Base-by-base conservation (phyloP, 192 early-diverging fungal species). In the Rhizoclosmatium globosum region DNA sequence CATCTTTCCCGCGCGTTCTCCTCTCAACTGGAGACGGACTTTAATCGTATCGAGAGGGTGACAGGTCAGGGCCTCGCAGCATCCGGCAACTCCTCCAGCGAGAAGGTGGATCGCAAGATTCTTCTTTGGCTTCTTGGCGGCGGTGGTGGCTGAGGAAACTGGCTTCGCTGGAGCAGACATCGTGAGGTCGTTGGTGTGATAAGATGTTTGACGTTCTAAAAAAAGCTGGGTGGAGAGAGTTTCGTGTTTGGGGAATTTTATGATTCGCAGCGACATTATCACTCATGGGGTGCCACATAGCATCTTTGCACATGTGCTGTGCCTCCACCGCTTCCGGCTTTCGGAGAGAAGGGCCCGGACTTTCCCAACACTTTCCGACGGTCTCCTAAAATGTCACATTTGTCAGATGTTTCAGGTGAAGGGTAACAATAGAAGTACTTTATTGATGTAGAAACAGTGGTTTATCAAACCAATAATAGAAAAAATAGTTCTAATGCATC, bases 1-100 rank as follows among this genome's bases (percentile, higher is more conserved):
- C 56, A 81, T 77, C 57, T 71, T 74, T 42, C 46, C 58, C 1
- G 58, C 66, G 3, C 83, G 80, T 58, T 86, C 87, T 31, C 87
- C 87, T 13, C 92, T 89, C 42, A 98, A 86, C 85, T 97, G 97
- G 93, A 98, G 94, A 78, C 97, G 91, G 68, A 99, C 97, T 87
- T 99, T 99, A 88, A 99, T 96, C 19, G 97, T 99, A 84, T 99
- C 97, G 48, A 99, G 86, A 23, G 96, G 96, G 78, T 99, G 87
- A 82, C 96, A 98, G 71, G 89, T 90, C 65, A 94, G 85, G 17
- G 96, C 93, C 82, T 98, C 96, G 84, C 91, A 94, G 71, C 94
- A 90, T n/a, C 96, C 97, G 0, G 97, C 97, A 2, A 93, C 81
- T 57, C 95, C 97, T 78, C 96, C 97, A 3, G 95, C 94, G 47